phyloP scores from a whole-genome alignment of 2,329 filamentous ascomycete genomes.

The Aureobasidium sp. region DNA sequence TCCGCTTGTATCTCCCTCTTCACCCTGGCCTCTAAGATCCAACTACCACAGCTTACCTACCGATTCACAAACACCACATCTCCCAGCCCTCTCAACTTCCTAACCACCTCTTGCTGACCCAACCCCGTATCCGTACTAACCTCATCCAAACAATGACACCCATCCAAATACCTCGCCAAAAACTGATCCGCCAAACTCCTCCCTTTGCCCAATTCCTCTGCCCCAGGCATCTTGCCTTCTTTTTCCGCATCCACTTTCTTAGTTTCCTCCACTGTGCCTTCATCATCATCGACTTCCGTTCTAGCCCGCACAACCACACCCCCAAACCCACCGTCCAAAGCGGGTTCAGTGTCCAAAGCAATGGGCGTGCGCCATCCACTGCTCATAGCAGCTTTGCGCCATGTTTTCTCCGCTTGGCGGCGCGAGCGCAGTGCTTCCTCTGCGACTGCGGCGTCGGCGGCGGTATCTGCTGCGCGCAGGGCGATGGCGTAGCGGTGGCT shows the following conservation, averaged over 20 bases:
- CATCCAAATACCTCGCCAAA: slow-evolving; percentile 64
- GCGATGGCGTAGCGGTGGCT: slow-evolving; percentile 73
- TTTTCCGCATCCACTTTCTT: neutral
- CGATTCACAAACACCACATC: slow-evolving; percentile 27
- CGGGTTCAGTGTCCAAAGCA: neutral
- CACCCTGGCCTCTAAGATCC: neutral
- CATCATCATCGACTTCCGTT: slow-evolving; percentile 28
- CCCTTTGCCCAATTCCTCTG: slow-evolving; percentile 9
- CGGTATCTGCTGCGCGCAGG: slow-evolving; percentile 17
- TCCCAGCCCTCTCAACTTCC: slow-evolving; percentile 46
- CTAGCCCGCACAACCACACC: slow-evolving; percentile 15
- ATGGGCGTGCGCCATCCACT: slow-evolving; percentile 25
- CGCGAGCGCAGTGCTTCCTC: slow-evolving; percentile 16
- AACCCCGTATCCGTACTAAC: slow-evolving; percentile 71
- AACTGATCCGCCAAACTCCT: slow-evolving; percentile 34
- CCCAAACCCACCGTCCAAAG: slow-evolving; percentile 24
- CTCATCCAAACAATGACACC: slow-evolving; percentile 71
- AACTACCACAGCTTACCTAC: neutral
- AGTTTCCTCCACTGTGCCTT: slow-evolving; percentile 24
- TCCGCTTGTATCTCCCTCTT: too few species aligned
- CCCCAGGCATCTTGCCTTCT: slow-evolving; percentile 14
- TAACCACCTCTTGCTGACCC: slow-evolving; percentile 63
- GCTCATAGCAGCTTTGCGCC: slow-evolving; percentile 28
- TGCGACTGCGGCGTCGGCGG: slow-evolving; percentile 17
- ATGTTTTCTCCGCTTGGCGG: slow-evolving; percentile 22